These are phyloP conservation scores for Apiospora sp. DNA, from an alignment of 2,329 filamentous ascomycete species.

Conservation along the genomic window DNA sequence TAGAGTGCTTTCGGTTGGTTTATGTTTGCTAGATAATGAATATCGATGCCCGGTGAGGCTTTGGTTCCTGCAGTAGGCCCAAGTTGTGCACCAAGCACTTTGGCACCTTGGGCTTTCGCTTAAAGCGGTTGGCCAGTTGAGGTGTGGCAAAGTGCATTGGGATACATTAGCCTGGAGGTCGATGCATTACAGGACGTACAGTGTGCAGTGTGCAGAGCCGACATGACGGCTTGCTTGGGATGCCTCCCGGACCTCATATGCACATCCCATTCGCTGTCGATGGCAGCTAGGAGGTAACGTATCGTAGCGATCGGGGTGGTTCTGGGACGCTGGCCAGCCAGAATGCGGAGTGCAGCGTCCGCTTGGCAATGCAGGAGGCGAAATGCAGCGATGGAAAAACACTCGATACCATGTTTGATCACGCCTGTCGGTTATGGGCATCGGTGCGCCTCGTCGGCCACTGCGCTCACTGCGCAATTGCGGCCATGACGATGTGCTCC, in stretches of 20 bases:
- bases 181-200: constrained; percentile 1
- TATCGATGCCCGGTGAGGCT: neutral
- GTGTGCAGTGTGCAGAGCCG: neutral
- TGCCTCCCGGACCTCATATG: neutral
- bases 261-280: neutral
- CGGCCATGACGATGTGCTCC: neutral
- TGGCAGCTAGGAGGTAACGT: neutral
- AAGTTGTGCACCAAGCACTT: neutral
- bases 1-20: neutral
- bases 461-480: neutral
- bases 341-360: neutral
- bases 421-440: neutral
- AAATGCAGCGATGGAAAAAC: neutral
- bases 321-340: neutral
- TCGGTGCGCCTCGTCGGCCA: neutral
- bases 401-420: neutral
- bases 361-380: neutral
- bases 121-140: neutral
- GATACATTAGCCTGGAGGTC: constrained; percentile 7
- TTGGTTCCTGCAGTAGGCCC: constrained; percentile 16
- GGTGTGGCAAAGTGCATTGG: constrained; percentile 13
- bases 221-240: neutral
- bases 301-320: neutral
- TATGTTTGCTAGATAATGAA: constrained; percentile 8
- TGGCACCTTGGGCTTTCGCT: constrained; percentile 5